phyloP scores from a whole-genome alignment of 768 basidiomycete species.

The Phaeotremella skinneri region DNA sequence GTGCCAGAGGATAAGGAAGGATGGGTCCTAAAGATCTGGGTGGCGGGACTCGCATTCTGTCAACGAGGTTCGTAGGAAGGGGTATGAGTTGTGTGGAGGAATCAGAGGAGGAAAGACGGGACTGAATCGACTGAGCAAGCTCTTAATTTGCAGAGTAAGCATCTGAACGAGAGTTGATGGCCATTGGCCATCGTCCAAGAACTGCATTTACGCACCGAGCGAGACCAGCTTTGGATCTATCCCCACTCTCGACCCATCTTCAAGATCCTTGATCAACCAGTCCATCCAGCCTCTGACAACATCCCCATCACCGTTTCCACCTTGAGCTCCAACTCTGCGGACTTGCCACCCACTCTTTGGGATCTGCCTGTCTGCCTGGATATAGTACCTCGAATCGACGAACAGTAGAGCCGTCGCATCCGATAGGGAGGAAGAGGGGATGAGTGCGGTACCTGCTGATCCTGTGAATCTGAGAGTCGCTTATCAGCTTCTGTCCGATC shows the following conservation, averaged over 20 bases:
- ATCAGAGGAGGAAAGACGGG: constrained; percentile 10
- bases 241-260: constrained; percentile 40
- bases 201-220: constrained; percentile 26
- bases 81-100: constrained; percentile 34
- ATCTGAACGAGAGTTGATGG: no score
- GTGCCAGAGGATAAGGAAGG: constrained; percentile 64
- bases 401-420: constrained; percentile 33
- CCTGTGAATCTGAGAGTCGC: constrained; percentile 37
- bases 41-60: constrained; percentile 53
- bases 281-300: constrained; percentile 32
- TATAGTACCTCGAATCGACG: constrained; percentile 50
- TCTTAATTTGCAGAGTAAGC: neutral
- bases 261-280: constrained; percentile 32
- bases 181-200: no score
- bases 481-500: neutral
- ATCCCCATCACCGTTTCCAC: constrained; percentile 19
- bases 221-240: constrained; percentile 46
- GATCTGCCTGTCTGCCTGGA: constrained; percentile 45
- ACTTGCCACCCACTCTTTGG: constrained; percentile 37
- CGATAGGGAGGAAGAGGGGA: constrained; percentile 17
- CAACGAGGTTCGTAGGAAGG: constrained; percentile 38
- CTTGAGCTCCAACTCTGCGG: constrained; percentile 23
- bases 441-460: constrained; percentile 45
- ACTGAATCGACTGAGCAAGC: constrained; percentile 16
- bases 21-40: constrained; percentile 57